Evolutionary conservation across 257 asterid genomes (phyloP).

Genomic region (Solanum habrochaites): DNA sequence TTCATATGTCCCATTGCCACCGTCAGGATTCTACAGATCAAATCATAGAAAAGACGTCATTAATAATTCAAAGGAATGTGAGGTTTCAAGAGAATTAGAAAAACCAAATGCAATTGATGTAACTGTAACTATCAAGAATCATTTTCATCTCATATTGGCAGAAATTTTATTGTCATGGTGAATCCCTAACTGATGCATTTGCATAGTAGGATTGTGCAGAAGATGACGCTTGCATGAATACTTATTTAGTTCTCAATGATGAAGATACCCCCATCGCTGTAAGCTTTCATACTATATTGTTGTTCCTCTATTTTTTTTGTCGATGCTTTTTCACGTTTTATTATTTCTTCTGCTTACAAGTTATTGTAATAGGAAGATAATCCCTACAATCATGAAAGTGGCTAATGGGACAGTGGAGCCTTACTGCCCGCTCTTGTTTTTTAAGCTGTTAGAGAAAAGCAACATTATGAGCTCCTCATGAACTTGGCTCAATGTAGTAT

Average conservation of each 20-base stretch:
- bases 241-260: background rate
- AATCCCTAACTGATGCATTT: background rate
- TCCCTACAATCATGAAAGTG: background rate
- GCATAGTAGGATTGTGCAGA: background rate
- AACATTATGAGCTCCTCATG: background rate
- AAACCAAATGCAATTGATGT: background rate
- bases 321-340: background rate
- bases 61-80: background rate
- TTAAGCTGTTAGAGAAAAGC: background rate
- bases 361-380: background rate
- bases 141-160: background rate
- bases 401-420: background rate
- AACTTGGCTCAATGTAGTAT: background rate
- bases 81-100: background rate
- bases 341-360: background rate
- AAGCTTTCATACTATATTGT: background rate
- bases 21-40: constrained; percentile 51
- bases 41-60: background rate
- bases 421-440: background rate
- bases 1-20: constrained; percentile 92
- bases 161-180: background rate
- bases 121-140: background rate
- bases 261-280: background rate
- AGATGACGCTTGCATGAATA: background rate
- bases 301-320: background rate